phyloP scores from a whole-genome alignment of 2,329 filamentous ascomycete genomes.

The Pseudogymnoascus sp. region DNA sequence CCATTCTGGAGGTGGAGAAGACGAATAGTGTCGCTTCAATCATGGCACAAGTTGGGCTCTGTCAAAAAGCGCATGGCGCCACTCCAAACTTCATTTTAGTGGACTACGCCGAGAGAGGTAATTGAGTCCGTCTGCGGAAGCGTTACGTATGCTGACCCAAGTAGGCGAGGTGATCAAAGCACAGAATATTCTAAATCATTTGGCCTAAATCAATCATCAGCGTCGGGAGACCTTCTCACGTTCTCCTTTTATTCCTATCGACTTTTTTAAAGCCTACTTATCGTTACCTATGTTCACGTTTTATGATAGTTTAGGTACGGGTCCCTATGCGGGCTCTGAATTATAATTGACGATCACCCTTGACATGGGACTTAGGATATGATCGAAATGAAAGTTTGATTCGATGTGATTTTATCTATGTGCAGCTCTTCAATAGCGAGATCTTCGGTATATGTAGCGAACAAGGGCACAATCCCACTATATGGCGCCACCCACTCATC shows the following conservation, averaged over 20 bases:
- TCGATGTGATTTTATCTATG: background rate
- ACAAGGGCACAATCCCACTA: background rate
- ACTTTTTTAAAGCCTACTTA: background rate
- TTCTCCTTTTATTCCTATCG: background rate
- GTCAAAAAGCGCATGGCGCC: slow-evolving; percentile 36
- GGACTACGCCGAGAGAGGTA: slow-evolving; percentile 47
- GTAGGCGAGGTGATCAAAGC: slow-evolving; percentile 25
- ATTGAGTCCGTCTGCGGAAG: background rate
- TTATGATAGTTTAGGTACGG: background rate
- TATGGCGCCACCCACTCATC: background rate
- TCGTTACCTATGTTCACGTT: background rate
- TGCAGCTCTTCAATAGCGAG: background rate
- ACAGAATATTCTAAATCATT: slow-evolving; percentile 23
- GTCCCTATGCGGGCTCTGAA: background rate
- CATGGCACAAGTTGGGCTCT: slow-evolving; percentile 41
- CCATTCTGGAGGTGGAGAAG: slow-evolving; percentile 35
- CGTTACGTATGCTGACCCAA: background rate
- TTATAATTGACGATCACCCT: background rate
- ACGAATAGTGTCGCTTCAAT: slow-evolving; percentile 44
- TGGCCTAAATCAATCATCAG: background rate
- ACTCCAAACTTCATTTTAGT: slow-evolving; percentile 48
- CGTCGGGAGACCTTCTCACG: background rate
- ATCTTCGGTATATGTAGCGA: background rate
- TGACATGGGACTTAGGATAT: background rate
- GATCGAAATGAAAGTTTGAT: background rate